Evolutionary conservation across 805 yeast species (phyloP).

Genomic region (Yamadazyma laniorum): DNA sequence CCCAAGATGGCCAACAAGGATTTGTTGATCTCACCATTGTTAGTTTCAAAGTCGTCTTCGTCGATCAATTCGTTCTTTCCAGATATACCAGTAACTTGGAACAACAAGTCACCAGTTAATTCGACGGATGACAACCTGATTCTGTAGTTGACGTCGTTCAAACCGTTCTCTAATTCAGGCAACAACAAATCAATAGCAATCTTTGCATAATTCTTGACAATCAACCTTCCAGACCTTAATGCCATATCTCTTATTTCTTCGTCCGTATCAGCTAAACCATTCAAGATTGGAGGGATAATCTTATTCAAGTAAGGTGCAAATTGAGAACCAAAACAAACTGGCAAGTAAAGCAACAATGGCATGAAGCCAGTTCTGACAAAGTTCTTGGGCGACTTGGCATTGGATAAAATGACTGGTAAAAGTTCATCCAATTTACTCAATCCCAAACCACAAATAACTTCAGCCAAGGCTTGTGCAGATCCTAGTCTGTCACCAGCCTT

Average conservation of each 20-base stretch:
- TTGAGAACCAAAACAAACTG: conserved; percentile 90
- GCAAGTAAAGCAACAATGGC: conserved; percentile 85
- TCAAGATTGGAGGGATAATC: conserved; percentile 87
- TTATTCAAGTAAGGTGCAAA: conserved; percentile 84
- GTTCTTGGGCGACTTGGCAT: conserved; percentile 64
- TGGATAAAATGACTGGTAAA: conserved; percentile 72
- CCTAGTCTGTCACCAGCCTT: conserved; percentile 92
- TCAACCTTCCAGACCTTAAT: conserved; percentile 85
- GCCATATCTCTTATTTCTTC: conserved; percentile 88
- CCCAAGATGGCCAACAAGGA: conserved; percentile 80
- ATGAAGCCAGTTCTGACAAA: conserved; percentile 87
- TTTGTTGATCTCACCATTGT: conserved; percentile 52
- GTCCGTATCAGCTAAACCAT: conserved; percentile 86
- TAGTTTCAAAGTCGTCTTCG: conserved; percentile 38
- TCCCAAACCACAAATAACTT: conserved; percentile 91
- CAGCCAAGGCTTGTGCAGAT: conserved; percentile 94
- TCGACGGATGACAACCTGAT: conserved; percentile 93
- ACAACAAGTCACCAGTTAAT: conserved; percentile 89
- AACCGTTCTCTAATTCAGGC: conserved; percentile 91
- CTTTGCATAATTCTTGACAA: conserved; percentile 87
- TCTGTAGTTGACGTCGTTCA: conserved; percentile 77
- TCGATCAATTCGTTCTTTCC: conserved; percentile 70
- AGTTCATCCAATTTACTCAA: conserved; percentile 82
- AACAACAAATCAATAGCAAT: conserved; percentile 89
- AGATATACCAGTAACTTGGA: conserved; percentile 89